These are phyloP conservation scores for Lyophyllum atratum DNA, from an alignment of 768 basidiomycete species.

Conservation along the genomic window DNA sequence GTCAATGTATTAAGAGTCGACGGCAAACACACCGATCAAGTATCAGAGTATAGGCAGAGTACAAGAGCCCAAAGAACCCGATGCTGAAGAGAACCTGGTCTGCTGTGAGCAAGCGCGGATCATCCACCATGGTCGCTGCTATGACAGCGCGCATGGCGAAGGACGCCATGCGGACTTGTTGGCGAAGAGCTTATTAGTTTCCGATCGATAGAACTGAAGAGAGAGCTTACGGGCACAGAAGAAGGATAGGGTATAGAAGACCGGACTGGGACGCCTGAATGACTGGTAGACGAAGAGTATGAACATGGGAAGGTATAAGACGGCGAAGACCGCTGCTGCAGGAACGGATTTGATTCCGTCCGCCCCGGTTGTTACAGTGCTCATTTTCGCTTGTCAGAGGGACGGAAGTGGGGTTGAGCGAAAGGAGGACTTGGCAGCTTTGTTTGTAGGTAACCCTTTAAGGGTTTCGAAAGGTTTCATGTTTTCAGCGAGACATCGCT, in stretches of 20 bases:
- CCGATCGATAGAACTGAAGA: background rate
- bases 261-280: conserved; percentile 21
- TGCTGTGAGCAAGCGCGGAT: conserved; percentile 26
- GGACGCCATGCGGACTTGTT: conserved; percentile 27
- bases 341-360: conserved; percentile 21
- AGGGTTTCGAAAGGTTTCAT: no score
- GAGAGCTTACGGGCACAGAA: conserved; percentile 27
- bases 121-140: conserved; percentile 23
- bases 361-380: background rate
- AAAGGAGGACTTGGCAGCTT: no score
- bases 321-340: conserved; percentile 26
- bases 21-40: conserved; percentile 29
- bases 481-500: no score
- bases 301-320: conserved; percentile 25
- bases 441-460: no score
- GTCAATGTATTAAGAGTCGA: background rate
- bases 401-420: no score
- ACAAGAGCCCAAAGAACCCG: conserved; percentile 35
- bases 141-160: conserved; percentile 30
- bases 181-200: background rate
- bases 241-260: conserved; percentile 25
- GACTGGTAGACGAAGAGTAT: conserved; percentile 21
- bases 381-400: background rate
- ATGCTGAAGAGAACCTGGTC: conserved; percentile 28
- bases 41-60: conserved; percentile 33